A percentile compares a stretch with the other conserved stretches of the same genome.
phyloP scores from a whole-genome alignment of 495 filamentous ascomycete genomes.

The Lentithecium fluviatile region DNA sequence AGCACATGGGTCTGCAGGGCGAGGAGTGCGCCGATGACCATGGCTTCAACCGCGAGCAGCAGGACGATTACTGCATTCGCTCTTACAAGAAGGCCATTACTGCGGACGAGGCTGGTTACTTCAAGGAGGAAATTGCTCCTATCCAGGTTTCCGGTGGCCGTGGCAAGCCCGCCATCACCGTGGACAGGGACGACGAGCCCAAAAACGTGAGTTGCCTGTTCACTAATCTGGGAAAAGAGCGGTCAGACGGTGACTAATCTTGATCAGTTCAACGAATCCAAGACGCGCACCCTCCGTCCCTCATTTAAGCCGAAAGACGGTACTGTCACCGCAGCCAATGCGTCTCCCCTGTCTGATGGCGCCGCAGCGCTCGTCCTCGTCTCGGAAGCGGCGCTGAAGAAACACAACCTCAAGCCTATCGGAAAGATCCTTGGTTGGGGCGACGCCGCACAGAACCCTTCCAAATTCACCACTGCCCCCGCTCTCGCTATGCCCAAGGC shows the following conservation, averaged over 20 bases:
- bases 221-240: background rate
- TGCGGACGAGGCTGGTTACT: conserved; percentile 73
- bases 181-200: conserved; percentile 90
- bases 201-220: conserved; percentile 62
- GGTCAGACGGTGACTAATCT: conserved; percentile 21
- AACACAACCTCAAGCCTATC: conserved; percentile 82
- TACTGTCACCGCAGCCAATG: conserved; percentile 96
- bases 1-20: conserved; percentile 90
- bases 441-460: conserved; percentile 83
- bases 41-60: conserved; percentile 71
- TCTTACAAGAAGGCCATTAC: conserved; percentile 88
- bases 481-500: conserved; percentile 96
- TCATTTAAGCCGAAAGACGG: conserved; percentile 79
- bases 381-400: conserved; percentile 83
- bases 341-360: conserved; percentile 91
- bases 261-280: conserved; percentile 78
- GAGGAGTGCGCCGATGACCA: conserved; percentile 92
- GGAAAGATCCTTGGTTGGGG: conserved; percentile 97
- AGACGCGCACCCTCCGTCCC: conserved; percentile 79
- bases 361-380: conserved; percentile 87
- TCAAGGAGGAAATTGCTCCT: conserved; percentile 83
- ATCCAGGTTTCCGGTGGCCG: conserved; percentile 83
- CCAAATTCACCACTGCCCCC: conserved; percentile 93
- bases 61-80: conserved; percentile 91
- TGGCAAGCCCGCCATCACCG: conserved; percentile 78